Percentiles rank a stretch among this genome's conserved stretches.
These are phyloP conservation scores for Akanthomyces dipterigenus DNA, from an alignment of 2,329 filamentous ascomycete species.

Conservation along the genomic window DNA sequence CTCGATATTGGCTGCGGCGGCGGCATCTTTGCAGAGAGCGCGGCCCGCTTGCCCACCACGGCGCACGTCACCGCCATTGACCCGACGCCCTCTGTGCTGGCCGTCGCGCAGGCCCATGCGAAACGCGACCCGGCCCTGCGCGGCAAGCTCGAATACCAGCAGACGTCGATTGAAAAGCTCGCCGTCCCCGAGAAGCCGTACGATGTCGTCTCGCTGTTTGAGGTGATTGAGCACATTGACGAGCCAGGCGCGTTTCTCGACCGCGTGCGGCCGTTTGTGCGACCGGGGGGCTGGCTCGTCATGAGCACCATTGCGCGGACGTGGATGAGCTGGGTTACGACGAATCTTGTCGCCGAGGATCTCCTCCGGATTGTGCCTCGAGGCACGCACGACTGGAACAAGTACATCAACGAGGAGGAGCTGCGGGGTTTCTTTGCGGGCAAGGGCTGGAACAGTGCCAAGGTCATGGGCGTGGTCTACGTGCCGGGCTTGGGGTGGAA, in stretches of 20 bases:
- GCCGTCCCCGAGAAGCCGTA: constrained; percentile 44
- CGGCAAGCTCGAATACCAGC: constrained; percentile 62
- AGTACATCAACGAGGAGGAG: constrained; percentile 88
- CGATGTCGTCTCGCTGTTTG: constrained; percentile 83
- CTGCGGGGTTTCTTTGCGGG: constrained; percentile 50
- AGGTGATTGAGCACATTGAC: constrained; percentile 90
- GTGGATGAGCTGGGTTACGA: constrained; percentile 83
- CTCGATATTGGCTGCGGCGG: constrained; percentile 94
- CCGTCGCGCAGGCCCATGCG: constrained; percentile 70
- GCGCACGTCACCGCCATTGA: constrained; percentile 67
- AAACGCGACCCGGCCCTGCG: constrained; percentile 63
- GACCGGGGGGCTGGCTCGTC: constrained; percentile 87
- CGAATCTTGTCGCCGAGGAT: constrained; percentile 87
- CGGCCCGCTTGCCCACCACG: constrained; percentile 61
- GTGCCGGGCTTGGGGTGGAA: constrained; percentile 88
- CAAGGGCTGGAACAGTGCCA: constrained; percentile 52
- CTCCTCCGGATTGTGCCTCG: constrained; percentile 78
- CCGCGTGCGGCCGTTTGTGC: constrained; percentile 66
- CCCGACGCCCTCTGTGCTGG: constrained; percentile 65
- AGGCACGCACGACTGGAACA: constrained; percentile 93
- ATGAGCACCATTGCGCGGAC: constrained; percentile 89
- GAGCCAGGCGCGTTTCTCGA: constrained; percentile 68
- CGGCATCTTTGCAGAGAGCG: constrained; percentile 90
- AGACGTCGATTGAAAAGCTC: constrained; percentile 70
- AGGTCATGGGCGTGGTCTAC: constrained; percentile 78